Percentiles rank a stretch among this genome's conserved stretches.
Conservation (phyloP, 345 rosid genomes). For the Ceriops decandra region DNA sequence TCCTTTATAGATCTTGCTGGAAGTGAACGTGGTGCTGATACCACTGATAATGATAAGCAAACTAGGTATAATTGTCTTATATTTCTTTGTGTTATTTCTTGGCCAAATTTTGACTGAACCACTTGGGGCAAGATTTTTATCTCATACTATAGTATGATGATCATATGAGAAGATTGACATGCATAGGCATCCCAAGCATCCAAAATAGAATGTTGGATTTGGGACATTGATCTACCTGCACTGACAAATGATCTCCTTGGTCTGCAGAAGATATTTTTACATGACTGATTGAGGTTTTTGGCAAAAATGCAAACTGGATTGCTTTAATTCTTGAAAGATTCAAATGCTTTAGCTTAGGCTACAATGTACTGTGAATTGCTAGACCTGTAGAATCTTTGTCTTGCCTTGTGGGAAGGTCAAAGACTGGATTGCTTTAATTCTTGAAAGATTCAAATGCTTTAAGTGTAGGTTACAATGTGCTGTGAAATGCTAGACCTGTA, state of each 20-base stretch:
- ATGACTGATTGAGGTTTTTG: not conserved
- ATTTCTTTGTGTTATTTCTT: not conserved
- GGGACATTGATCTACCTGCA: not conserved
- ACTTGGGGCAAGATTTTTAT: slow-evolving; percentile 4
- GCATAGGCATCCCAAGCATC: not conserved
- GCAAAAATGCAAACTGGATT: not conserved
- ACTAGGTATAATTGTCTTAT: slow-evolving; percentile 55
- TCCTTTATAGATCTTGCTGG: slow-evolving; percentile 99
- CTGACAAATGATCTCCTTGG: not conserved
- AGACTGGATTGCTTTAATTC: too few species aligned
- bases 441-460: too few species aligned
- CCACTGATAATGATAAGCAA: slow-evolving; percentile 97
- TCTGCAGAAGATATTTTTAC: not conserved
- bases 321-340: too few species aligned
- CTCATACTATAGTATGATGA: not conserved
- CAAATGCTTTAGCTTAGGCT: too few species aligned
- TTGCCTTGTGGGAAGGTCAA: too few species aligned
- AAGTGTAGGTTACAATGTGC: too few species aligned
- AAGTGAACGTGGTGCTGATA: slow-evolving; percentile 99
- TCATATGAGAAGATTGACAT: not conserved
- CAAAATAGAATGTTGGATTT: not conserved
- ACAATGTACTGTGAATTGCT: too few species aligned
- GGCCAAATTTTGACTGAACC: not conserved
- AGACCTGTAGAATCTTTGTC: too few species aligned
- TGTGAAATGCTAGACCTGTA: too few species aligned